These are phyloP conservation scores for Zygosaccharomyces bisporus DNA, from an alignment of 805 yeast genomes.

Conservation along the genomic window DNA sequence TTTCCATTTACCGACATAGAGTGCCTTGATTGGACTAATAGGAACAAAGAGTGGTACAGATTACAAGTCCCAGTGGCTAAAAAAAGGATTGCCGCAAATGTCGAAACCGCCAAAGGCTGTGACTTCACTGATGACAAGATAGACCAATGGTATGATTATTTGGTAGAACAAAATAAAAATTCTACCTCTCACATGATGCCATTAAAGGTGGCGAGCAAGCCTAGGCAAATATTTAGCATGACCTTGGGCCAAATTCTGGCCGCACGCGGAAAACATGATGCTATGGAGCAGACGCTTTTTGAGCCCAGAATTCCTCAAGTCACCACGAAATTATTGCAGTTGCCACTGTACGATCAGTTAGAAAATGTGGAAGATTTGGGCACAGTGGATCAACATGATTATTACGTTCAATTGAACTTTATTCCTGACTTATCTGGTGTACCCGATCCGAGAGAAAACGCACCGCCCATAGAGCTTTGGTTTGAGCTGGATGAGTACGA, in stretches of 20 bases:
- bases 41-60: constrained; percentile 26
- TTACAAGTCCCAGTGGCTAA: constrained; percentile 18
- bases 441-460: constrained; percentile 4
- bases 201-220: constrained; percentile 3
- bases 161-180: constrained; percentile 6
- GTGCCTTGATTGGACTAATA: constrained; percentile 29
- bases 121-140: constrained; percentile 14
- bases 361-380: constrained; percentile 13
- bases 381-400: constrained; percentile 31
- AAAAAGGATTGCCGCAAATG: neutral
- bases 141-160: constrained; percentile 18
- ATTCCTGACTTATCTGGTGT: constrained; percentile 20
- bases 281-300: constrained; percentile 13
- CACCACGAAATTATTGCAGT: constrained; percentile 20
- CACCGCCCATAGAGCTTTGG: constrained; percentile 32
- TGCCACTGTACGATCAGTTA: constrained; percentile 22
- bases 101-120: neutral
- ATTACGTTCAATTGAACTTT: constrained; percentile 29
- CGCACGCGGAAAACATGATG: neutral
- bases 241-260: constrained; percentile 29
- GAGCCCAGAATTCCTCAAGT: constrained; percentile 28
- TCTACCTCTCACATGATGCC: constrained; percentile 2
- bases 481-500: constrained; percentile 31
- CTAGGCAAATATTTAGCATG: constrained; percentile 22
- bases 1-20: constrained; percentile 30